Evolutionary conservation across 345 rosid species (phyloP).

Genomic region (Gossypium australe): DNA sequence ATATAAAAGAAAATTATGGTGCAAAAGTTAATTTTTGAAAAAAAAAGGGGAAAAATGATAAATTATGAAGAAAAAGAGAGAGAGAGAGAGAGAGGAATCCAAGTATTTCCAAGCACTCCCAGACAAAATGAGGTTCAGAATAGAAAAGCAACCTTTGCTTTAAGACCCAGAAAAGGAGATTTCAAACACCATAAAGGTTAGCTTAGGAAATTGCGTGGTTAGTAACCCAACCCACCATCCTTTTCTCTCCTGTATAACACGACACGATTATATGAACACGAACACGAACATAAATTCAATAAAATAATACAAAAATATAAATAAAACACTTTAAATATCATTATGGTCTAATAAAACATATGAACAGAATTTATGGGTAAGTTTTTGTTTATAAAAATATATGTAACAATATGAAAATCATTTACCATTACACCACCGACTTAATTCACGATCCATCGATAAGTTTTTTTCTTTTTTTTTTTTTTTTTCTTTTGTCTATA

Average conservation of each 20-base stretch:
- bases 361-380: not conserved
- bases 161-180: slow-evolving; percentile 60
- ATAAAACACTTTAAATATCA: too few relatives aligned
- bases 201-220: slow-evolving; percentile 52
- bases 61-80: not conserved
- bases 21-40: slow-evolving; percentile 5
- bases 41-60: not conserved
- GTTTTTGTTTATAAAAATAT: too few relatives aligned
- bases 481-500: slow-evolving; percentile 23
- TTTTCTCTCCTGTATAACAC: slow-evolving; percentile 6
- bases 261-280: not conserved
- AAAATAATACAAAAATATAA: too few relatives aligned
- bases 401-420: too few relatives aligned
- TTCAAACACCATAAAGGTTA: slow-evolving; percentile 40
- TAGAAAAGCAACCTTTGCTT: slow-evolving; percentile 49
- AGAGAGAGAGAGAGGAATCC: slow-evolving; percentile 18
- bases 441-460: not conserved
- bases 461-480: not conserved
- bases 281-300: not conserved
- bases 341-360: not conserved
- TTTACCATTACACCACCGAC: too few relatives aligned
- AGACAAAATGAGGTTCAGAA: slow-evolving; percentile 58
- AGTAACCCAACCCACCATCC: slow-evolving; percentile 29
- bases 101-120: slow-evolving; percentile 44
- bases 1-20: not conserved